Evolutionary conservation across 768 basidiomycete species (phyloP).

Genomic region (Pleurotus pulmonarius): DNA sequence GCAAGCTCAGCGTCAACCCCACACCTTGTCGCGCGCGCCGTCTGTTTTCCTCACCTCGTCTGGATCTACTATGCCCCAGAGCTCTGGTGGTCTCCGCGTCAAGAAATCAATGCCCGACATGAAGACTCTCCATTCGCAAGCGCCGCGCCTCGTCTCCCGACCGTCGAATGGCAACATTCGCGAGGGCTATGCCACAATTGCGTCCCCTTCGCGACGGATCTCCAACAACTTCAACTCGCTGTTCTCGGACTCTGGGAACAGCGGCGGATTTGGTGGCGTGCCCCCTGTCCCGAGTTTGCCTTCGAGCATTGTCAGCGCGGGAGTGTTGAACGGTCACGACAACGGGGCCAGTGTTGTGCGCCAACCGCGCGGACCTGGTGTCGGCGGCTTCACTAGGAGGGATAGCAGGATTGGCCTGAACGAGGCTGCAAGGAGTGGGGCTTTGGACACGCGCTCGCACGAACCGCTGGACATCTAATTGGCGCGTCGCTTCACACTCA

Average conservation of each 20-base stretch:
- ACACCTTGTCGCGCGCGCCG: conserved; percentile 78
- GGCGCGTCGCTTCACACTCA: neutral
- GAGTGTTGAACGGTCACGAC: conserved; percentile 42
- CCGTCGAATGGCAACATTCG: conserved; percentile 89
- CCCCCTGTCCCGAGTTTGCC: conserved; percentile 84
- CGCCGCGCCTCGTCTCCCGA: conserved; percentile 74
- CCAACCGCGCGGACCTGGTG: conserved; percentile 82
- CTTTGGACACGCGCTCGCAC: conserved; percentile 77
- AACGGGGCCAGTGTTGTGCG: conserved; percentile 60
- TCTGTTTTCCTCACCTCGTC: conserved; percentile 73
- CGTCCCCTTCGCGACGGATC: conserved; percentile 74
- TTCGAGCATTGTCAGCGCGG: conserved; percentile 40
- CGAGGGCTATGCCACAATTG: conserved; percentile 82
- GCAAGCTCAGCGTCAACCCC: conserved; percentile 42
- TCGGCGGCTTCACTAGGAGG: conserved; percentile 68
- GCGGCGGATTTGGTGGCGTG: conserved; percentile 22
- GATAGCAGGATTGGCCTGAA: conserved; percentile 51
- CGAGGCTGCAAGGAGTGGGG: conserved; percentile 57
- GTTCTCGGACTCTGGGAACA: conserved; percentile 43
- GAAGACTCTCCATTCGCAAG: conserved; percentile 78
- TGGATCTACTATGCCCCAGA: conserved; percentile 33
- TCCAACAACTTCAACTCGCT: conserved; percentile 70
- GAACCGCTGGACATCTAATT: conserved; percentile 82
- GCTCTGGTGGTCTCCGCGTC: conserved; percentile 62
- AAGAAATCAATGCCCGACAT: conserved; percentile 99